Conservation (phyloP, 768 basidiomycete genomes). For the Pulveroboletus frians region DNA sequence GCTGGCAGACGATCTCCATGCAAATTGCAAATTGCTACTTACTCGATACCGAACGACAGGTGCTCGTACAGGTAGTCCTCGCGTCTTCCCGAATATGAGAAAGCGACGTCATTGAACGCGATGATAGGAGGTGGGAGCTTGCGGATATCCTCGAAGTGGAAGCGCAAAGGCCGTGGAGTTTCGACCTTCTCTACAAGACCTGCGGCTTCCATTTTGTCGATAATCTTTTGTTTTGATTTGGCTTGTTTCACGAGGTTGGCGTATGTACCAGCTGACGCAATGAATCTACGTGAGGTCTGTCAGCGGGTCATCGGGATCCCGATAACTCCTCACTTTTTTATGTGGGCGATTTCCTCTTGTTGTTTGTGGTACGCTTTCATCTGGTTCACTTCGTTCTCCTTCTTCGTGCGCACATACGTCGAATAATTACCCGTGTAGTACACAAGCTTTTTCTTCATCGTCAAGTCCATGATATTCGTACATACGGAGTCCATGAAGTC, state of each 20-base stretch:
- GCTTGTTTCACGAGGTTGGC: slow-evolving; percentile 98
- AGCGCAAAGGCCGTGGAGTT: slow-evolving; percentile 63
- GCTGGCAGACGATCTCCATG: slow-evolving; percentile 4
- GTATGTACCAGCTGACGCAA: slow-evolving; percentile 98
- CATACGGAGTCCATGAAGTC: slow-evolving; percentile 99
- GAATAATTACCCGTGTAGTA: slow-evolving; percentile 97
- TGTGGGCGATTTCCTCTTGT: slow-evolving; percentile 97
- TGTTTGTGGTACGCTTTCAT: slow-evolving; percentile 99
- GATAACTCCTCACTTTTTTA: slow-evolving; percentile 72
- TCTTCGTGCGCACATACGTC: slow-evolving; percentile 93
- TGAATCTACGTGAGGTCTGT: slow-evolving; percentile 56
- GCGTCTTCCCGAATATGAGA: slow-evolving; percentile 89
- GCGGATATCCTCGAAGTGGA: slow-evolving; percentile 94
- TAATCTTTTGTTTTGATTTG: slow-evolving; percentile 99
- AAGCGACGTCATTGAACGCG: slow-evolving; percentile 92
- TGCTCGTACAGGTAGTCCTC: slow-evolving; percentile 83
- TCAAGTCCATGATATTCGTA: slow-evolving; percentile 97
- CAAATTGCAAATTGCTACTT: slow-evolving; percentile 26
- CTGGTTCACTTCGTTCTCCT: slow-evolving; percentile 98
- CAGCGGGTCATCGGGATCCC: slow-evolving; percentile 4
- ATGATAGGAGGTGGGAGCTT: slow-evolving; percentile 96
- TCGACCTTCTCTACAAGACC: slow-evolving; percentile 94
- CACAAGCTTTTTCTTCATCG: slow-evolving; percentile 83
- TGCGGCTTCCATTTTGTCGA: slow-evolving; percentile 99
- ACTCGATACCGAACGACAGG: slow-evolving; percentile 98